Base-by-base conservation (phyloP, 306 rosid species). In the Prunus salicina region DNA sequence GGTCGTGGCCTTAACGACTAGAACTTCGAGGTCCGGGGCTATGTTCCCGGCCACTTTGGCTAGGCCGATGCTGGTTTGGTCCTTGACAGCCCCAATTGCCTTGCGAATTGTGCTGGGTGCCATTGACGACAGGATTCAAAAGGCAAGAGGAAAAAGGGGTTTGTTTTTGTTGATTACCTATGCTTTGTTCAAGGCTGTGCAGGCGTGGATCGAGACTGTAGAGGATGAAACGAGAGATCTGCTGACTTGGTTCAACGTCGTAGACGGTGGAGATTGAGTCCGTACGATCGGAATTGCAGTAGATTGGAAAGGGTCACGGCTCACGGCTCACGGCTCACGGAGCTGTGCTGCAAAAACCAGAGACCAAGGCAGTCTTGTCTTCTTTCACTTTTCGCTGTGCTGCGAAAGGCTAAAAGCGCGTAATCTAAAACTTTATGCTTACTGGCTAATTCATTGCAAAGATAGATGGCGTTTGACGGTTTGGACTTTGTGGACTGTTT, bases 51-150 rank as follows among this genome's bases (percentile, higher is more conserved):
- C 93, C 0, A 93, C 93, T 62, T 93, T 93, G 4, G 98, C 98
- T 53, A 93, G 84, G 87, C 96, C 85, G 55, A 93, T 93, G 83
- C 96, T 91, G 3, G 98, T 89, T 68, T 93, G 97, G 68, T 93
- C 98, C 82, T 93, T 93, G 74, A 93, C 92, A 0, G 88, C 96
- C 1, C 97, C 97, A 64, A 93, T 90, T 14, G 96, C 98, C 84
- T 90, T 93, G 16, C 97, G 93, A 76, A 93, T 90, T 20, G 98
- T 84, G 85, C 90, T 88, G 14, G 89, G 85, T 3, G 93, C 89
- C 97, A 91, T 92, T 74, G 74, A 16, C 24, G 52, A 45, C 6
- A 13, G 43, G 24, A 30, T 53, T 52, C 1, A 25, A 15, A 53
- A 66, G 41, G 15, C 11, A 6, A 34, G 18, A 30, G 56, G 6